Percentiles rank a stretch among this genome's conserved stretches.
Evolutionary conservation across 352 stramenopile species (phyloP).

Genomic region (Elongisporangium anandrum): DNA sequence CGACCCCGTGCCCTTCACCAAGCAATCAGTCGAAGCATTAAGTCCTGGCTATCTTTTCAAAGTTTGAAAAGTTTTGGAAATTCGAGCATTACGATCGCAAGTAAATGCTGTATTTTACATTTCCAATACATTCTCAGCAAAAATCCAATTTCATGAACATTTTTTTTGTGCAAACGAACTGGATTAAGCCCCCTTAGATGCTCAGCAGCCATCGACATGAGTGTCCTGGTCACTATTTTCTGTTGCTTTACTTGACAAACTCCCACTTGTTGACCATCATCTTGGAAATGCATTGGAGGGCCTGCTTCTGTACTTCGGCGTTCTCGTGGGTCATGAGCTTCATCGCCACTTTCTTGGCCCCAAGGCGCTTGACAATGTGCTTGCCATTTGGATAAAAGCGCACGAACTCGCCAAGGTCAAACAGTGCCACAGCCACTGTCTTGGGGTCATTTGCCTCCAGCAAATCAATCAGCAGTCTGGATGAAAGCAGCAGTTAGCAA

Average conservation of each 20-base stretch:
- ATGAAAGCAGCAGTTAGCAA: neutral
- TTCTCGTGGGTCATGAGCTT: conserved; percentile 97
- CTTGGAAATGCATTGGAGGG: conserved; percentile 97
- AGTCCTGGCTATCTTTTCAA: neutral
- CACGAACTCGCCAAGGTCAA: conserved; percentile 97
- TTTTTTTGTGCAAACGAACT: neutral
- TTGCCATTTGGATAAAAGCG: conserved; percentile 97
- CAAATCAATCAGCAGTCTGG: conserved; percentile 91
- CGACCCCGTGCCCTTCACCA: too few relatives aligned
- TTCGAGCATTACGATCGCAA: neutral
- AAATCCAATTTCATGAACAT: too few relatives aligned
- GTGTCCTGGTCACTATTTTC: neutral
- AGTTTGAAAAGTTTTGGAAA: neutral
- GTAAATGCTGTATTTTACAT: neutral
- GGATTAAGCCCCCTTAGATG: neutral
- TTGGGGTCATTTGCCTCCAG: conserved; percentile 91
- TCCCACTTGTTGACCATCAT: conserved; percentile 99
- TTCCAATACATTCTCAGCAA: too few relatives aligned
- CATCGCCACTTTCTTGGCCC: conserved; percentile 97
- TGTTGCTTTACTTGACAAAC: conserved; percentile 79
- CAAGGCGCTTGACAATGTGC: conserved; percentile 93
- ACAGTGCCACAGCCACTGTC: conserved; percentile 94
- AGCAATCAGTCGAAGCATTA: neutral
- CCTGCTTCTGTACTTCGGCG: conserved; percentile 96
- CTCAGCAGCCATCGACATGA: neutral